Evolutionary conservation across 495 filamentous ascomycete species (phyloP), one percentile per base, ranked within the genome.

Genomic region (Penicillium subrubescens): DNA sequence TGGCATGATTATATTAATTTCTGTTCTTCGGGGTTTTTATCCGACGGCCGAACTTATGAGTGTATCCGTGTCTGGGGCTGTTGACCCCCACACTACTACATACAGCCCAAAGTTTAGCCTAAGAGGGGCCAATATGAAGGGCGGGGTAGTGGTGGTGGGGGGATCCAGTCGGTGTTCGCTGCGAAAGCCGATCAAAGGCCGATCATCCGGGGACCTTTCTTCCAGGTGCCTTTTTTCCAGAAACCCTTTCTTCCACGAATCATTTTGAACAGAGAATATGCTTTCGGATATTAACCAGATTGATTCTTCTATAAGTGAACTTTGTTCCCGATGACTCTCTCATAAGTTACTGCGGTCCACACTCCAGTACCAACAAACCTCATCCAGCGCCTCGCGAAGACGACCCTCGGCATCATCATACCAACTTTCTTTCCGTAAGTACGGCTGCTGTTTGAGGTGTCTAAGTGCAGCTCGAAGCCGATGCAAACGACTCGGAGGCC

Each of bases 1-100:
- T 31, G 21, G 33, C 29, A 33, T 29, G 23, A 5, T 56, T 56
- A 56, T 25, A 56, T 33, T 76, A 8, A 82, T 77, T 0, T 2
- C 2, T 33, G 31, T 56, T 15, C 12, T 8, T 55, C 46, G 48
- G 25, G 25, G 4, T 10, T 29, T 17, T 31, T 8, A 52, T 17
- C 48, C 48, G 48, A 52, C 12, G 27, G 48, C 48, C 48, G 48
- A 51, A 29, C 48, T 6, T 17, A 7, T 4, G 3, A 52, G 4
- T 12, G 19, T 52, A 25, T 31, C 48, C 25, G 7, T 15, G 0
- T 48, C 43, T 10, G 12, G 12, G n/a, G 15, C 15, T 8, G 2
- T 31, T n/a, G 27, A 29, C 27, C 48, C 48, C 48, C 48, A 52
- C 48, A 31, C 25, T 52, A 29, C 14, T 8, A 1, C n/a, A n/a